These are phyloP conservation scores for Fomitopsis betulina DNA, from an alignment of 1,284 basidiomycete species.

Conservation along the genomic window DNA sequence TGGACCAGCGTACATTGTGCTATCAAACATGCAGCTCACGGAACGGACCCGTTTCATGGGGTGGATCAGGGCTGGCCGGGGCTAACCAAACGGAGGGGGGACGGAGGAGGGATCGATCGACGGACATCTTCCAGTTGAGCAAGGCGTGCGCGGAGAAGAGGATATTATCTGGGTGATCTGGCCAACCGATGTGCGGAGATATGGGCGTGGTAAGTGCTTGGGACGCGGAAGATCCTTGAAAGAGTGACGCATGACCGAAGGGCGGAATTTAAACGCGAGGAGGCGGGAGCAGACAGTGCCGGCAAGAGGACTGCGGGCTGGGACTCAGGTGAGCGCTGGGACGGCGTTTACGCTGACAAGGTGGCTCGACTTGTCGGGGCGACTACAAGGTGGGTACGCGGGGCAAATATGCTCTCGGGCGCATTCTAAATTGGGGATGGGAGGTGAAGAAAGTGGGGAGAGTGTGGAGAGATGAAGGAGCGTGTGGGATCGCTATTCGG, in stretches of 20 bases:
- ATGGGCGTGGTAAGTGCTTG: not conserved
- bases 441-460: not conserved
- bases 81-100: not conserved
- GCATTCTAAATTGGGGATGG: not conserved
- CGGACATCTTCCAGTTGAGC: not conserved
- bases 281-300: not conserved
- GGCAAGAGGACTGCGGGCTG: not conserved
- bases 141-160: not conserved
- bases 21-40: not conserved
- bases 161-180: slow-evolving; percentile 2
- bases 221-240: slow-evolving; percentile 5
- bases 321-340: not conserved
- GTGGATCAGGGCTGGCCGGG: not conserved
- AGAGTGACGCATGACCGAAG: not conserved
- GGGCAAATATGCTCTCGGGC: not conserved
- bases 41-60: not conserved
- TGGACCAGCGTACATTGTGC: not conserved
- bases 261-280: not conserved
- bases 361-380: not conserved
- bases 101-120: not conserved
- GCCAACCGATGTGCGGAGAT: slow-evolving; percentile 5
- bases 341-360: slow-evolving; percentile 1
- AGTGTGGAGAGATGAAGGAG: not conserved
- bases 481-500: not conserved
- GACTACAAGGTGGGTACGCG: not conserved